These are phyloP conservation scores for Scalesia atractyloides DNA, from an alignment of 129 eudicot genomes.

Conservation along the genomic window DNA sequence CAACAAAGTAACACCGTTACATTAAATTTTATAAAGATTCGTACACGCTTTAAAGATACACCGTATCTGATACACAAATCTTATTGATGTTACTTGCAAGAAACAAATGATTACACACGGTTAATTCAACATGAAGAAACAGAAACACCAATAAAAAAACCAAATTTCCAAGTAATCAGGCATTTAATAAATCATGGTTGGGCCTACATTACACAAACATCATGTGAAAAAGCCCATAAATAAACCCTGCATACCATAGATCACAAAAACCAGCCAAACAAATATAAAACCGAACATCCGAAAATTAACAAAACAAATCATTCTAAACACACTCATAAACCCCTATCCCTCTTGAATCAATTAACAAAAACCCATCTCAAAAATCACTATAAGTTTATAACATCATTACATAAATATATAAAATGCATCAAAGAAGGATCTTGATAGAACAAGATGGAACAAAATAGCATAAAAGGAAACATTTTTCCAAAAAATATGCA, in stretches of 20 bases:
- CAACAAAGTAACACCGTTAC: not conserved
- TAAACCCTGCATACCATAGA: no score
- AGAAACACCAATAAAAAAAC: slow-evolving; percentile 8
- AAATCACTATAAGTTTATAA: slow-evolving; percentile 11
- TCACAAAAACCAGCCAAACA: not conserved
- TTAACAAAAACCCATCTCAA: not conserved
- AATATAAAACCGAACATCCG: not conserved
- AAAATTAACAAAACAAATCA: not conserved
- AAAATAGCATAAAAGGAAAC: slow-evolving; percentile 11
- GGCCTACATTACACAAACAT: no score
- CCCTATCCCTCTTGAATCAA: not conserved
- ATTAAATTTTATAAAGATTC: no score
- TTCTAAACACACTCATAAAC: not conserved
- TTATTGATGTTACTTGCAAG: slow-evolving; percentile 3
- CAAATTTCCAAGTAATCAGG: slow-evolving; percentile 7
- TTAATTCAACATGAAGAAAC: slow-evolving; percentile 4
- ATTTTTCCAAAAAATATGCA: no score
- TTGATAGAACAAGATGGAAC: not conserved
- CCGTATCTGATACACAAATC: not conserved
- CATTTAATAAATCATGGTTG: slow-evolving; percentile 14
- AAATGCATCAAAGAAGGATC: slow-evolving; percentile 12
- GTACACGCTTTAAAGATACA: no score
- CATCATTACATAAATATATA: not conserved
- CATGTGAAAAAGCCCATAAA: no score
- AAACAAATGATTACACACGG: not conserved